Base-by-base conservation (phyloP, 176 grass and related monocot genomes). In the Pontederia crassipes region DNA sequence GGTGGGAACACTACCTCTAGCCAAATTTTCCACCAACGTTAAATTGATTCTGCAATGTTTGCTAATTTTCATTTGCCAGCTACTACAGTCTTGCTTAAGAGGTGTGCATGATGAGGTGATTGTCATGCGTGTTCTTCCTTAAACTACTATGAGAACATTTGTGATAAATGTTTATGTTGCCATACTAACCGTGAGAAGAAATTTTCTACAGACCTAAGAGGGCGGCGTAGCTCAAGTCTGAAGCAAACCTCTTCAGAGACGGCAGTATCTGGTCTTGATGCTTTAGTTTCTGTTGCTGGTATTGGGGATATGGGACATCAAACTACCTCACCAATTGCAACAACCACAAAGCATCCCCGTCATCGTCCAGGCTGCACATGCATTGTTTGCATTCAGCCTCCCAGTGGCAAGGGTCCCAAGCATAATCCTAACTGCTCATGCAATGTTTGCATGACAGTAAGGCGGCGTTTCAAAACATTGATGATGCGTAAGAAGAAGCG, bases 321-420 rank as follows among this genome's bases (percentile, higher is more conserved):
- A 15, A 74, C 68, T 10, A 53, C 15, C 57, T 9, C 85, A 9
- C 78, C 84, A 18, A 77, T 89, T 13, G 78, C 81, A 60, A 84
- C 72, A 66, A 95, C 89, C 9, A 95, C 89, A 26, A 88, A 61
- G 72, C 91, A 90, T 64, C 83, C 83, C 0, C 86, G 83, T 1
- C 86, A 90, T 50, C 80, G 91, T 12, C 81, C 86, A 46, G 86
- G 91, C 4, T 97, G 92, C 67, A 82, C 86, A 13, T 97, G 92
- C 84, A 97, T 97, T 27, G 92, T 97, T 18, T 97, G 92, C 79
- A 97, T 97, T 68, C 92, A 97, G 65, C 92, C 92, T 14, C 92
- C 92, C 18, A 97, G 92, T 49, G 92, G 92, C 62, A 97, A 96
- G 83, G 92, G 92, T 2, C 92, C 92, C 51, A 97, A 97, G 76